These are phyloP conservation scores for Lotmaria passim DNA, from an alignment of 208 protist genomes.

Conservation along the genomic window DNA sequence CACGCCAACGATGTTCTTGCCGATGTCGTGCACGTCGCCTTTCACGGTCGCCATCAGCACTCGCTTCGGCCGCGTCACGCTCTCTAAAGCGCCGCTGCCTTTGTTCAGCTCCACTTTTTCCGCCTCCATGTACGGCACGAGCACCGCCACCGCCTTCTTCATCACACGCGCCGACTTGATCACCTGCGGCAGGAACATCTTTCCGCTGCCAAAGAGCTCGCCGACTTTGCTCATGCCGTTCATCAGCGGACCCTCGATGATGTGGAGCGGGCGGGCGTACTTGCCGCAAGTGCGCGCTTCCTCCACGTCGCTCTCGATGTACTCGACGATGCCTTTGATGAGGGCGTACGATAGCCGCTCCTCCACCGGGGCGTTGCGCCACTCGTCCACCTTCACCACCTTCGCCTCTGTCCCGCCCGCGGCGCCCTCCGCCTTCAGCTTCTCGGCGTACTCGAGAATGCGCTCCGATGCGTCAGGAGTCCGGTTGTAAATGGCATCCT, in stretches of 20 bases:
- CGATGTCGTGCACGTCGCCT: slow-evolving; percentile 98
- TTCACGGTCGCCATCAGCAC: slow-evolving; percentile 97
- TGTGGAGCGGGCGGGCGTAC: slow-evolving; percentile 60
- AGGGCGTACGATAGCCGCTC: slow-evolving; percentile 92
- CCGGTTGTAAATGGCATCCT: slow-evolving; percentile 95
- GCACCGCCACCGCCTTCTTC: slow-evolving; percentile 96
- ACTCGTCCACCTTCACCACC: slow-evolving; percentile 74
- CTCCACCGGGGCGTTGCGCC: slow-evolving; percentile 83
- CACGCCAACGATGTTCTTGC: slow-evolving; percentile 98
- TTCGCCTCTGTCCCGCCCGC: slow-evolving; percentile 31
- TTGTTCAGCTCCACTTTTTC: slow-evolving; percentile 67
- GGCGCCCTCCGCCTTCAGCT: slow-evolving; percentile 46
- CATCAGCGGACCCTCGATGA: slow-evolving; percentile 97
- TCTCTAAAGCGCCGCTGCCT: slow-evolving; percentile 13
- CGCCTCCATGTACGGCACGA: slow-evolving; percentile 96
- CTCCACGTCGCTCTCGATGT: slow-evolving; percentile 94
- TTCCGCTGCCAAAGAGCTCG: slow-evolving; percentile 96
- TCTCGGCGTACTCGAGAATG: slow-evolving; percentile 89
- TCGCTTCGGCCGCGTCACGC: slow-evolving; percentile 37
- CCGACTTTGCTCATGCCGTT: slow-evolving; percentile 95
- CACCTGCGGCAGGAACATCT: slow-evolving; percentile 98
- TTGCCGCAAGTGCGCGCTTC: slow-evolving; percentile 81
- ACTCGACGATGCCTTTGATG: slow-evolving; percentile 96
- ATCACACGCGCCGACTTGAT: slow-evolving; percentile 97
- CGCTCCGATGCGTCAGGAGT: slow-evolving; percentile 84